A percentile compares a stretch with the other conserved stretches of the same genome.
These are phyloP conservation scores for Allantophomopsis lycopodina DNA, from an alignment of 2,329 filamentous ascomycete genomes.

Conservation along the genomic window DNA sequence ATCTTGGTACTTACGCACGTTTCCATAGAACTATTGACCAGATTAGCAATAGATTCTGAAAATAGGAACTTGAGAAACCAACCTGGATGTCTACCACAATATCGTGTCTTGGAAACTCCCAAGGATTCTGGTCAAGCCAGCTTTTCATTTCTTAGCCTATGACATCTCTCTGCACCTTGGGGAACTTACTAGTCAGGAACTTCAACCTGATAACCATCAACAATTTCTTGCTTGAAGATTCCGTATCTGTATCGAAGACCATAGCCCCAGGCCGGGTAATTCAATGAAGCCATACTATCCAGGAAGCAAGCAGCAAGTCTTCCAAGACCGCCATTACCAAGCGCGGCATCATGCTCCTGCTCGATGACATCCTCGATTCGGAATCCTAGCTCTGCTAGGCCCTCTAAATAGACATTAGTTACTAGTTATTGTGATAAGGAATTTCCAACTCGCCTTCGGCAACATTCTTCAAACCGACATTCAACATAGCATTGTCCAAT, in stretches of 20 bases:
- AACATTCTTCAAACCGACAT: conserved; percentile 74
- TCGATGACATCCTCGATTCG: conserved; percentile 89
- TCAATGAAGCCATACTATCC: conserved; percentile 86
- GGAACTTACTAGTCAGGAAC: conserved; percentile 64
- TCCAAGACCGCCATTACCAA: conserved; percentile 91
- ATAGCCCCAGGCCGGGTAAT: conserved; percentile 96
- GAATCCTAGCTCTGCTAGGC: conserved; percentile 82
- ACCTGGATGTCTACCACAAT: conserved; percentile 64
- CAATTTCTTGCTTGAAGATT: conserved; percentile 99
- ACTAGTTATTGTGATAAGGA: background rate
- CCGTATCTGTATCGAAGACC: conserved; percentile 89
- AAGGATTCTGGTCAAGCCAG: conserved; percentile 98
- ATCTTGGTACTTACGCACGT: conserved; percentile 63
- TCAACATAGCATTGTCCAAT: conserved; percentile 97
- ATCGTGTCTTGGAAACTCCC: conserved; percentile 95
- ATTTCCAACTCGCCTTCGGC: conserved; percentile 48
- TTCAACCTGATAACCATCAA: conserved; percentile 95
- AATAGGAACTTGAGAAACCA: background rate
- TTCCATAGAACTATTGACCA: conserved; percentile 66
- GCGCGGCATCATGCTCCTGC: conserved; percentile 90
- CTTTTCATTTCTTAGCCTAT: no score
- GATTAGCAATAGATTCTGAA: background rate
- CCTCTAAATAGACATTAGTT: conserved; percentile 37
- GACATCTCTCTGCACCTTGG: no score
- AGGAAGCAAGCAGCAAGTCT: conserved; percentile 93